Evolutionary conservation across 345 rosid genomes (phyloP).

Genomic region (rapeseed (Brassica napus)): DNA sequence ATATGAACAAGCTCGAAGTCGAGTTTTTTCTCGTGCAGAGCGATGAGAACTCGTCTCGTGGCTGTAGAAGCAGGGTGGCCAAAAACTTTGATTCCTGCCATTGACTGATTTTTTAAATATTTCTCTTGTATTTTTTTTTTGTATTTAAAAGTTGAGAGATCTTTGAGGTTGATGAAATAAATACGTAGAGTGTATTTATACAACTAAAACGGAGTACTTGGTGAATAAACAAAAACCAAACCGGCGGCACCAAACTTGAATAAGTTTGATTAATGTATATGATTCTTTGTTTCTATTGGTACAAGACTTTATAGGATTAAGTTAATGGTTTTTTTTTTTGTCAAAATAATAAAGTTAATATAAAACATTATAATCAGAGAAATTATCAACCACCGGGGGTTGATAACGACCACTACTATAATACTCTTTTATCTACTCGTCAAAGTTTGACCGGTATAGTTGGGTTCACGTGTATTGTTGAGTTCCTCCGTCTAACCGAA

Average conservation of each 20-base stretch:
- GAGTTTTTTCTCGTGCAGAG: slow-evolving; percentile 43
- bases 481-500: not conserved
- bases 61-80: slow-evolving; percentile 38
- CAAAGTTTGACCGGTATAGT: slow-evolving; percentile 25
- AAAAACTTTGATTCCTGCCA: slow-evolving; percentile 39
- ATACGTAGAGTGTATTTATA: slow-evolving; percentile 20
- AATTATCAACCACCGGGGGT: slow-evolving; percentile 24
- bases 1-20: slow-evolving; percentile 38
- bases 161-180: slow-evolving; percentile 21
- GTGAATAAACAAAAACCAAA: slow-evolving; percentile 1
- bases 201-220: slow-evolving; percentile 2
- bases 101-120: not conserved
- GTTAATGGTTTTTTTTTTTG: not conserved
- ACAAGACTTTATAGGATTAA: not conserved
- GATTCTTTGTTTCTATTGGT: slow-evolving; percentile 25
- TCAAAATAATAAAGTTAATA: not conserved
- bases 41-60: slow-evolving; percentile 44
- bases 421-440: slow-evolving; percentile 26
- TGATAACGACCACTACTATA: slow-evolving; percentile 22
- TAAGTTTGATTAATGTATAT: not conserved
- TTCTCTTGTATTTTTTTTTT: not conserved
- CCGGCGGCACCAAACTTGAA: slow-evolving; percentile 25
- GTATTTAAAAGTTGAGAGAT: slow-evolving; percentile 1
- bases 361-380: not conserved
- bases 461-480: slow-evolving; percentile 17